Evolutionary conservation across 495 filamentous ascomycete genomes (phyloP).

Genomic region (Penicillium riverlandense): DNA sequence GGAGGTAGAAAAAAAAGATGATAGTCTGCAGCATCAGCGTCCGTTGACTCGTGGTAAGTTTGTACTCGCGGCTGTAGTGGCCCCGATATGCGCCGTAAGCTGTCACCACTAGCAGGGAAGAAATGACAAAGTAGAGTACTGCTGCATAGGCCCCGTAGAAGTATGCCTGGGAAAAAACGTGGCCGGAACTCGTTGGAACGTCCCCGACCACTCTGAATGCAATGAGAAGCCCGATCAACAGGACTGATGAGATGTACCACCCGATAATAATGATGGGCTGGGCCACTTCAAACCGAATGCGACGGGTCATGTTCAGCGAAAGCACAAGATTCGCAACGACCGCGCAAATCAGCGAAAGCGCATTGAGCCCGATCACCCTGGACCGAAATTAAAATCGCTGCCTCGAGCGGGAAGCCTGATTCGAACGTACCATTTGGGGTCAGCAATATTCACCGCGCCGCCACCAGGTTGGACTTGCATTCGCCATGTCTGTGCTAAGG

Average conservation of each 20-base stretch:
- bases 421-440: conserved; percentile 59
- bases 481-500: conserved; percentile 67
- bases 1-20: conserved; percentile 65
- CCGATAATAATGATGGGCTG: conserved; percentile 61
- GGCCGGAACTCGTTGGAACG: conserved; percentile 7
- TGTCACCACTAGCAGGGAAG: conserved; percentile 62
- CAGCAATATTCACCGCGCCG: conserved; percentile 46
- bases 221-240: conserved; percentile 54
- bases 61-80: conserved; percentile 63
- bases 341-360: conserved; percentile 62
- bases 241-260: conserved; percentile 60
- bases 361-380: conserved; percentile 67
- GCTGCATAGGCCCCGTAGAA: conserved; percentile 79
- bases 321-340: conserved; percentile 64
- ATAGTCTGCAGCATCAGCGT: conserved; percentile 89
- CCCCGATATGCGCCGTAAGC: conserved; percentile 55
- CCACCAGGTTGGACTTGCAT: conserved; percentile 47
- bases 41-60: conserved; percentile 64
- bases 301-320: conserved; percentile 66
- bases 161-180: conserved; percentile 54
- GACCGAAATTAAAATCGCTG: not conserved
- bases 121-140: conserved; percentile 66
- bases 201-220: conserved; percentile 26
- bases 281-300: conserved; percentile 46
- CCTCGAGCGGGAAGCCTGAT: not conserved